A percentile compares a stretch with the other conserved stretches of the same genome.
Evolutionary conservation across 306 rosid genomes (phyloP).

Genomic region (Trifolium dubium): DNA sequence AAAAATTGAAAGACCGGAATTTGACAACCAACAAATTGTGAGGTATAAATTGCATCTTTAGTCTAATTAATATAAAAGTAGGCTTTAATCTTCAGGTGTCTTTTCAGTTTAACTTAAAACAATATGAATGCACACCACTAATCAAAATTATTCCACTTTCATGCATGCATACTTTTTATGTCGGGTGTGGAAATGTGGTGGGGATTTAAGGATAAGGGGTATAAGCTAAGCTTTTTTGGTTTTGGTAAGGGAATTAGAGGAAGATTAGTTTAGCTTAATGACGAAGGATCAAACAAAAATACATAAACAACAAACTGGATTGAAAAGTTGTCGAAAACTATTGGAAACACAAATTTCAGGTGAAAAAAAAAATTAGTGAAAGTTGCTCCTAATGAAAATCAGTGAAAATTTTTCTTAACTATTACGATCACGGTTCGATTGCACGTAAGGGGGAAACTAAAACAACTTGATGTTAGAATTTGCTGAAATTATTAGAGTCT

Average conservation of each 20-base stretch:
- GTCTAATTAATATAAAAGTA: slow-evolving; percentile 6
- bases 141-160: slow-evolving; percentile 1
- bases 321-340: slow-evolving; percentile 43
- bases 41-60: no score
- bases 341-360: background rate
- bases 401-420: no score
- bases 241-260: slow-evolving; percentile 35
- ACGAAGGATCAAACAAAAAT: slow-evolving; percentile 78
- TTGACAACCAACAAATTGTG: no score
- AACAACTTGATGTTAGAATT: no score
- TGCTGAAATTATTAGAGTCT: no score
- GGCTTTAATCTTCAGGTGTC: slow-evolving; percentile 3
- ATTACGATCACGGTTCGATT: no score
- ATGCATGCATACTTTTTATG: slow-evolving; percentile 46
- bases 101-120: slow-evolving; percentile 28
- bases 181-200: slow-evolving; percentile 47
- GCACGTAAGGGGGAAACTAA: no score
- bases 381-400: background rate
- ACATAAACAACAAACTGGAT: slow-evolving; percentile 42
- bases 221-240: slow-evolving; percentile 8
- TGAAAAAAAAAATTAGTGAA: background rate
- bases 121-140: slow-evolving; percentile 15
- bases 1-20: no score
- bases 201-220: slow-evolving; percentile 36
- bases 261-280: slow-evolving; percentile 75